Base-by-base conservation (phyloP, 768 basidiomycete genomes). In the Myochromella boudieri region DNA sequence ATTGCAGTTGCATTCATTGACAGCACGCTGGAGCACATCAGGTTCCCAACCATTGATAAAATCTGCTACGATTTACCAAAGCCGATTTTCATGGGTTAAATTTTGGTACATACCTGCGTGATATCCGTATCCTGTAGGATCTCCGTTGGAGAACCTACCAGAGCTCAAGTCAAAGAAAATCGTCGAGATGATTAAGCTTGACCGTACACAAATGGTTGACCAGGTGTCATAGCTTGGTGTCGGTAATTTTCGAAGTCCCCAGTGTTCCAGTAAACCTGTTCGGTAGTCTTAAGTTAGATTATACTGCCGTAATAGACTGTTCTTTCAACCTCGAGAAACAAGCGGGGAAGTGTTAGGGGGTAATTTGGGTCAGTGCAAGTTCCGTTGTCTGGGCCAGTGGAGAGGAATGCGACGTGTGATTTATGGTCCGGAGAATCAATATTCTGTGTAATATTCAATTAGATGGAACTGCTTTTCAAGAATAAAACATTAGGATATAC, bases 11-110 rank as follows among this genome's bases (percentile, higher is more conserved):
- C 72, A 75, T 24, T 64, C 61, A 50, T 77, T 67, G 20, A 80
- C 58, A 9, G 74, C 78, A n/a, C 60, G 60, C 41, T 68, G 59
- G 1, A 80, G 67, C 8, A 75, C 62, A n/a, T 63, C 67, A 2
- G 52, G 48, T 36, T 74, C 68, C 78, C 78, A 81, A 3, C 80
- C 76, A 47, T 75, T 74, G 44, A 64, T 61, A 53, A 71, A 76
- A 51, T 74, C 69, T 71, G 38, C 6, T 11, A 15, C n/a, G 4
- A 8, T 15, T 25, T 8, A 21, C 18, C 10, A 24, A 9, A 10
- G 3, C 11, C 10, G 14, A 2, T 2, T 15, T 8, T 7, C 25
- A 11, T 3, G 4, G 8, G 6, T 25, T 26, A 32, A 4, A 1
- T 33, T 34, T 14, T 12, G 24, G 18, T 3, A 7, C 17, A 14